Evolutionary conservation across 2,329 filamentous ascomycete genomes (phyloP).

Genomic region (Penicillium expansum): DNA sequence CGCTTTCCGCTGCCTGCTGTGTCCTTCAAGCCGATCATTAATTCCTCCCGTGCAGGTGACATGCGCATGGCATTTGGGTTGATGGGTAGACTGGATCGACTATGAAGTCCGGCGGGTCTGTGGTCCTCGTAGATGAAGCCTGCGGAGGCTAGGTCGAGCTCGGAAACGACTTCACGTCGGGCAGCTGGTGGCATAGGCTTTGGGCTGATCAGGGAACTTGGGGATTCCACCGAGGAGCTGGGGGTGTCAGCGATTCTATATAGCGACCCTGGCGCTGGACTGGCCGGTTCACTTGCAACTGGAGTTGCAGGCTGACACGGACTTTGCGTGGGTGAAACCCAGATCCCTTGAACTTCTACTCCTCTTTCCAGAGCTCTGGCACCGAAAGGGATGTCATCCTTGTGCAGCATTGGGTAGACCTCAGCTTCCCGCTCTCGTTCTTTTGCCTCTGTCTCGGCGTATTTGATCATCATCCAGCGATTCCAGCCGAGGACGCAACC

Average conservation of each 20-base stretch:
- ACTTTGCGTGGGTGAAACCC: conserved; percentile 55
- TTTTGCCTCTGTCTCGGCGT: conserved; percentile 65
- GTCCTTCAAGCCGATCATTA: not conserved
- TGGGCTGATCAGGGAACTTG: not conserved
- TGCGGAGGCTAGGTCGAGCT: conserved; percentile 7
- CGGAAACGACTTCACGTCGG: not conserved
- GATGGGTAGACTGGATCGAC: conserved; percentile 4
- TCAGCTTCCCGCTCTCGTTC: conserved; percentile 55
- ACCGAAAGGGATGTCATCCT: conserved; percentile 75
- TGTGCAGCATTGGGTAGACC: conserved; percentile 54
- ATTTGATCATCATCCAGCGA: conserved; percentile 59
- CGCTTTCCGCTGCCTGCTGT: conserved; percentile 10
- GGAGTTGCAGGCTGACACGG: conserved; percentile 25
- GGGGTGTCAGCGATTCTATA: not conserved
- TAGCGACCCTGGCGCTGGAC: not conserved
- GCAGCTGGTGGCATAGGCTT: conserved; percentile 1
- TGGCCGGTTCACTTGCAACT: conserved; percentile 17
- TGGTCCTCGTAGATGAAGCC: conserved; percentile 9
- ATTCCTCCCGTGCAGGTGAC: conserved; percentile 3
- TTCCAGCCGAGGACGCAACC: conserved; percentile 59
- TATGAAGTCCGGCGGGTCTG: conserved; percentile 2
- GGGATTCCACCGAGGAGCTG: not conserved
- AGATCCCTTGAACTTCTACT: conserved; percentile 80
- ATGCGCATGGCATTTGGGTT: not conserved
- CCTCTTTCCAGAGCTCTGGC: conserved; percentile 80